Evolutionary conservation across 257 asterid species (phyloP).

Genomic region (Fraxinus quadrangulata): DNA sequence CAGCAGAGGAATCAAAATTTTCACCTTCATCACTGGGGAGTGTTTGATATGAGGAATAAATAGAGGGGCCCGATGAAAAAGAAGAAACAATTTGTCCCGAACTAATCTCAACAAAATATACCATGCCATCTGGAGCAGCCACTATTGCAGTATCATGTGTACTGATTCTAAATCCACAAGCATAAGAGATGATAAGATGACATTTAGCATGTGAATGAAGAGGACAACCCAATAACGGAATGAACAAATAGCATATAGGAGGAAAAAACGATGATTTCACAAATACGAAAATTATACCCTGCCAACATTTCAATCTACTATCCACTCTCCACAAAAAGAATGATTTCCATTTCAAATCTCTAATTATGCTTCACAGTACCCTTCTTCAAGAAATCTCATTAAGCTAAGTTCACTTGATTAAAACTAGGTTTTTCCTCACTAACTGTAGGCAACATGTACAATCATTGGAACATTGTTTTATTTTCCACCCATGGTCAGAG

Average conservation of each 20-base stretch:
- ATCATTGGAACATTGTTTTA: background rate
- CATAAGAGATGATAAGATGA: constrained; percentile 22
- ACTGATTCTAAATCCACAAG: constrained; percentile 39
- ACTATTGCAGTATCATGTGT: constrained; percentile 63
- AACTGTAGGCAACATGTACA: background rate
- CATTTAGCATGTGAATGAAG: constrained; percentile 22
- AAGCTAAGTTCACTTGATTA: background rate
- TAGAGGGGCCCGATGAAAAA: constrained; percentile 77
- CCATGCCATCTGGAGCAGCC: constrained; percentile 86
- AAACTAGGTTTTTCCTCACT: background rate
- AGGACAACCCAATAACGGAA: constrained; percentile 5
- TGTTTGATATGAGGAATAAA: constrained; percentile 68
- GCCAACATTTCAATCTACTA: constrained; percentile 6
- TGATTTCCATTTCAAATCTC: background rate
- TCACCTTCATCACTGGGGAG: constrained; percentile 55
- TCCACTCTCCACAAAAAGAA: background rate
- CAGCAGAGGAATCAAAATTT: constrained; percentile 46
- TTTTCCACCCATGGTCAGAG: background rate
- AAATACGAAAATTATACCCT: background rate
- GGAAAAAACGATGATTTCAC: background rate
- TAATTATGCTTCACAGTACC: background rate
- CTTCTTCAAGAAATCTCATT: constrained; percentile 9
- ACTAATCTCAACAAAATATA: constrained; percentile 56
- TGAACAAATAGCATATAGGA: background rate
- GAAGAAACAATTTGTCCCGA: constrained; percentile 68